Evolutionary conservation across 495 filamentous ascomycete genomes (phyloP), one percentile per base, ranked within the genome.

Genomic region (Rusavskia elegans): DNA sequence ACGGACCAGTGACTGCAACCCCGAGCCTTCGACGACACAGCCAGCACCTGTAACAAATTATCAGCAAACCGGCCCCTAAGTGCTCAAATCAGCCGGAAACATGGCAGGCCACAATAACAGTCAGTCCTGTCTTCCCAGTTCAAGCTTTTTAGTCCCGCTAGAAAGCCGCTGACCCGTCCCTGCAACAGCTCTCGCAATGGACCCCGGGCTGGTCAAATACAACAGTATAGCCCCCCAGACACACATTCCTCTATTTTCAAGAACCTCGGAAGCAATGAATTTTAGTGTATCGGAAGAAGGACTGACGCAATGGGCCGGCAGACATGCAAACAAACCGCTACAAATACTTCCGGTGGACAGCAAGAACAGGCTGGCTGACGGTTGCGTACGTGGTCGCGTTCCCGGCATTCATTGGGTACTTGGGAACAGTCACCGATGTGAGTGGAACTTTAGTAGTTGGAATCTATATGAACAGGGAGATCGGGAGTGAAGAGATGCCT

Each of bases 291-390:
- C 9, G 32, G 2, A 14, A 10, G 13, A 10, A 3, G 8, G 32
- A 14, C 32, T 35, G 13, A 35, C 13, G 32, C 32, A 35, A 35
- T 14, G 32, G 25, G 32, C n/a, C 8, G 3, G 7, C n/a, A 98
- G 92, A 84, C 63, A 84, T 96, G 80, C 77, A 73, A 59, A 65
- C 71, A 57, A 89, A 93, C 72, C 85, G 92, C 48, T 83, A 88
- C 78, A 89, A 85, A 70, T 94, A 88, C 78, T 98, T 96, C 77
- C 78, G 86, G 61, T 97, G 85, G 85, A 96, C 82, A 14, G 75
- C 79, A 23, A 75, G 85, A 57, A 92, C 88, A 42, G 87, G 85
- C 23, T 78, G 78, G 73, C 56, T 94, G 55, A 83, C 80, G 4
- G 78, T 95, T 60, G 63, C 80, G 32, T 95, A 87, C 68, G 74